Percentiles rank a stretch among this genome's conserved stretches.
Evolutionary conservation across 345 rosid genomes (phyloP).

Genomic region (Cardamine resedifolia): DNA sequence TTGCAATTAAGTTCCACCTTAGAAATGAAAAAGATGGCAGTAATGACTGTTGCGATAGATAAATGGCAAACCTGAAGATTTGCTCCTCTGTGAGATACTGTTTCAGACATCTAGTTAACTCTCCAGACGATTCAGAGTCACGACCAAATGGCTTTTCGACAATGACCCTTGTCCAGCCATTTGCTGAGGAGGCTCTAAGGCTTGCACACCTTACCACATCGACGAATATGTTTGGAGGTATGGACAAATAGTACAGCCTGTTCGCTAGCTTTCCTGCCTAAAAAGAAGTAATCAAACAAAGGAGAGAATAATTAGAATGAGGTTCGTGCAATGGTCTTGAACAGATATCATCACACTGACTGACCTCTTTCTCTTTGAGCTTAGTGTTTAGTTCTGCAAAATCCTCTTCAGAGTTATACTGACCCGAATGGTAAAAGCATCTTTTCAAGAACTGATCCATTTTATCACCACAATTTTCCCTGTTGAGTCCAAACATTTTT

Average conservation of each 20-base stretch:
- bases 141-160: constrained; percentile 96
- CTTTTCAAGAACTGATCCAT: constrained; percentile 78
- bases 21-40: not conserved
- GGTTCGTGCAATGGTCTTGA: not conserved
- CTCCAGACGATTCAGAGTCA: constrained; percentile 72
- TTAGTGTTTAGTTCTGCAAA: constrained; percentile 62
- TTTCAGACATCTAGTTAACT: constrained; percentile 77
- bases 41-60: not conserved
- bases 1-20: not conserved
- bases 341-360: not conserved
- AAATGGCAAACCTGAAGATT: constrained; percentile 67
- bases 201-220: constrained; percentile 81
- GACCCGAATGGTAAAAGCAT: constrained; percentile 87
- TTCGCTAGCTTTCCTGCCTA: constrained; percentile 74
- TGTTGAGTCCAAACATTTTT: constrained; percentile 27
- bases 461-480: constrained; percentile 83
- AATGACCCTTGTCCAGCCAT: constrained; percentile 91
- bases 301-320: not conserved
- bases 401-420: constrained; percentile 73
- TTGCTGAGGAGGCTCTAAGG: constrained; percentile 63
- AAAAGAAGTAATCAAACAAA: not conserved
- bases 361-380: constrained; percentile 83
- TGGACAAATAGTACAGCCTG: constrained; percentile 80
- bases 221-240: constrained; percentile 87
- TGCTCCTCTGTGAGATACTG: constrained; percentile 78